Percentiles rank a stretch among this genome's conserved stretches.
These are phyloP conservation scores for Populus hybrid DNA, from an alignment of 441 rosid species.

Conservation along the genomic window DNA sequence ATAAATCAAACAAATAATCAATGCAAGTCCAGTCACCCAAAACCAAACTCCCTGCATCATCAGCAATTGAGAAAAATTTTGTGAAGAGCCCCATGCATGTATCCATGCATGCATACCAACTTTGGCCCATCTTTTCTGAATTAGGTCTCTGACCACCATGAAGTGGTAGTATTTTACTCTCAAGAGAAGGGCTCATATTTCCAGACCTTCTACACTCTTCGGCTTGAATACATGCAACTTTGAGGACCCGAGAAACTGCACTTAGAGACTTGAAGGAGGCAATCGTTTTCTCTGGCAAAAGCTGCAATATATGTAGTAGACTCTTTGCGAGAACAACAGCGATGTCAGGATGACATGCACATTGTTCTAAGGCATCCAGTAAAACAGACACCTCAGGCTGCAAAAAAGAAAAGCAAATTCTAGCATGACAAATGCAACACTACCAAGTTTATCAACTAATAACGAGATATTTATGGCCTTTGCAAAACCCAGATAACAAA, in stretches of 20 bases:
- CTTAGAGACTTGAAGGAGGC: conserved; percentile 67
- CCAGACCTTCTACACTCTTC: conserved; percentile 53
- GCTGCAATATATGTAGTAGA: conserved; percentile 67
- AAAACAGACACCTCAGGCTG: conserved; percentile 87
- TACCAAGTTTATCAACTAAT: neutral
- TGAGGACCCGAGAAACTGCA: conserved; percentile 78
- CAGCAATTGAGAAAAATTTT: conserved; percentile 56
- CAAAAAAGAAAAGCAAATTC: conserved; percentile 19
- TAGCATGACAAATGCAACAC: neutral
- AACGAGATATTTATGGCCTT: neutral
- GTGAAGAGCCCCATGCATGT: conserved; percentile 59
- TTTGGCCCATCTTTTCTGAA: conserved; percentile 32
- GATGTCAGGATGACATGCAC: conserved; percentile 65
- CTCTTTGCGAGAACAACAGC: conserved; percentile 66
- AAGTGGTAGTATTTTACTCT: conserved; percentile 31
- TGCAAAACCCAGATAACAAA: neutral
- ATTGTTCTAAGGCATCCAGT: conserved; percentile 87
- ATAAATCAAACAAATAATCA: conserved; percentile 87
- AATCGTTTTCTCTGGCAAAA: conserved; percentile 64
- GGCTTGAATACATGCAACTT: conserved; percentile 77
- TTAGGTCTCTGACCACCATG: conserved; percentile 32
- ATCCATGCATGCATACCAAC: conserved; percentile 66
- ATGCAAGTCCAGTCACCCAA: conserved; percentile 59
- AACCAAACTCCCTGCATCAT: conserved; percentile 62
- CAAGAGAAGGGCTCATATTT: conserved; percentile 26